phyloP scores from a whole-genome alignment of 2,329 filamentous ascomycete species.

The Chalaropsis thielavioides region DNA sequence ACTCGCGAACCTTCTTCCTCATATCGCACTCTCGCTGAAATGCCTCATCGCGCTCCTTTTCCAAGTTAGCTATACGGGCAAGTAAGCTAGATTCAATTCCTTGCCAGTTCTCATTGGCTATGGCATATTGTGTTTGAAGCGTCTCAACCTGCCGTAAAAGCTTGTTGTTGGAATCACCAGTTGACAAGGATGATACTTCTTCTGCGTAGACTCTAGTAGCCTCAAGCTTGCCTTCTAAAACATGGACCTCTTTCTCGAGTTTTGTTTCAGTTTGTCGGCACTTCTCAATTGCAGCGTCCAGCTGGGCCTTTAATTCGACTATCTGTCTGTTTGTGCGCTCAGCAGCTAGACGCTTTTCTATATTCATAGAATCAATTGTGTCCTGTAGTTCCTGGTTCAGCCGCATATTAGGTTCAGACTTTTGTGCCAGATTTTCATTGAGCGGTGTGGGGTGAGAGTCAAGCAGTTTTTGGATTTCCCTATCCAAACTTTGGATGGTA shows the following conservation, averaged over 20 bases:
- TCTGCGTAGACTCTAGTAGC: slow-evolving; percentile 72
- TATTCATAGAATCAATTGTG: slow-evolving; percentile 47
- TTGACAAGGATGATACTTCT: slow-evolving; percentile 70
- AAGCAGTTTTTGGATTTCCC: slow-evolving; percentile 52
- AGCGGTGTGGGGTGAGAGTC: slow-evolving; percentile 54
- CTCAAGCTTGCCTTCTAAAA: slow-evolving; percentile 81
- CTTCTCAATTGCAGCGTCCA: slow-evolving; percentile 57
- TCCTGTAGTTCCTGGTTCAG: slow-evolving; percentile 40
- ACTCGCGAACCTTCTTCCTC: slow-evolving; percentile 76
- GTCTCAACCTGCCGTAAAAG: slow-evolving; percentile 88
- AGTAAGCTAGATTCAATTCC: slow-evolving; percentile 80
- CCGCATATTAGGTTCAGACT: slow-evolving; percentile 37
- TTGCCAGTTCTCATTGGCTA: slow-evolving; percentile 95
- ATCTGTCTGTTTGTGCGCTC: slow-evolving; percentile 53
- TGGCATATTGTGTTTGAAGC: slow-evolving; percentile 83
- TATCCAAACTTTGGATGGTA: slow-evolving; percentile 52
- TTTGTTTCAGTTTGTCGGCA: slow-evolving; percentile 57
- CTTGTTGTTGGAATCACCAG: slow-evolving; percentile 75
- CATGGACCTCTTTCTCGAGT: slow-evolving; percentile 59
- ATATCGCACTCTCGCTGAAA: slow-evolving; percentile 71
- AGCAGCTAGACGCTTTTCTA: slow-evolving; percentile 62
- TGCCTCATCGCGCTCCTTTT: slow-evolving; percentile 84
- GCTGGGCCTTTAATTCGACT: slow-evolving; percentile 57
- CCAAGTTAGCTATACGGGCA: slow-evolving; percentile 59
- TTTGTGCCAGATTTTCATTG: slow-evolving; percentile 38